phyloP scores from a whole-genome alignment of 331 rosid genomes.

The Saraca asoca region DNA sequence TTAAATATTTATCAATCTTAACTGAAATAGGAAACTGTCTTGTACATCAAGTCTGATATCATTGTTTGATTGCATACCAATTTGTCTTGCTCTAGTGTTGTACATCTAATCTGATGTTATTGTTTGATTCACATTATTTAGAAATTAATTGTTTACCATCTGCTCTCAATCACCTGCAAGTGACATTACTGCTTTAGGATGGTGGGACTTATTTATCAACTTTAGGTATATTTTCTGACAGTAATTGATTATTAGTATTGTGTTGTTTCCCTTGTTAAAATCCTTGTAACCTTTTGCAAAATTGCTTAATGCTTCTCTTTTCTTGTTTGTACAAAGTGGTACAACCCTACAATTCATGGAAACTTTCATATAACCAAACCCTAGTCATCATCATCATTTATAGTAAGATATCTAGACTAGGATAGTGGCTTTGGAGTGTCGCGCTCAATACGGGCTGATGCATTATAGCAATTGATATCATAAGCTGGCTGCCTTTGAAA shows the following conservation, averaged over 20 bases:
- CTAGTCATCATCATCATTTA: constrained; percentile 58
- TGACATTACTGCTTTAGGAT: constrained; percentile 80
- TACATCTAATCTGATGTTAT: too few relatives aligned
- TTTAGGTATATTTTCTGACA: constrained; percentile 55
- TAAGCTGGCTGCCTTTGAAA: too few relatives aligned
- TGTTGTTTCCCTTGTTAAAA: constrained; percentile 29
- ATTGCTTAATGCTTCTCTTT: constrained; percentile 93
- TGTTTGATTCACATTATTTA: neutral
- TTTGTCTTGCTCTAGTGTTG: constrained; percentile 26
- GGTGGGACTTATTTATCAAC: constrained; percentile 99
- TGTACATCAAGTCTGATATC: neutral
- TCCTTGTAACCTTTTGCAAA: constrained; percentile 50
- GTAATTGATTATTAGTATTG: constrained; percentile 20
- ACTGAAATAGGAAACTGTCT: neutral
- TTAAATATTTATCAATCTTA: neutral
- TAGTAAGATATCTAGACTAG: constrained; percentile 66
- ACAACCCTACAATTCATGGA: constrained; percentile 85
- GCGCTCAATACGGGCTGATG: too few relatives aligned
- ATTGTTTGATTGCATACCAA: neutral
- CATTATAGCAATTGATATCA: too few relatives aligned
- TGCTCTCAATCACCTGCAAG: constrained; percentile 53
- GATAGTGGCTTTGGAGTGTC: constrained; percentile 67
- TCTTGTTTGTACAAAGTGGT: constrained; percentile 97
- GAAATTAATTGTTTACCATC: neutral
- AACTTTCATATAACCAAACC: constrained; percentile 61